These are phyloP conservation scores for Carex parvula DNA, from an alignment of 176 grass and related monocot genomes.

Conservation along the genomic window DNA sequence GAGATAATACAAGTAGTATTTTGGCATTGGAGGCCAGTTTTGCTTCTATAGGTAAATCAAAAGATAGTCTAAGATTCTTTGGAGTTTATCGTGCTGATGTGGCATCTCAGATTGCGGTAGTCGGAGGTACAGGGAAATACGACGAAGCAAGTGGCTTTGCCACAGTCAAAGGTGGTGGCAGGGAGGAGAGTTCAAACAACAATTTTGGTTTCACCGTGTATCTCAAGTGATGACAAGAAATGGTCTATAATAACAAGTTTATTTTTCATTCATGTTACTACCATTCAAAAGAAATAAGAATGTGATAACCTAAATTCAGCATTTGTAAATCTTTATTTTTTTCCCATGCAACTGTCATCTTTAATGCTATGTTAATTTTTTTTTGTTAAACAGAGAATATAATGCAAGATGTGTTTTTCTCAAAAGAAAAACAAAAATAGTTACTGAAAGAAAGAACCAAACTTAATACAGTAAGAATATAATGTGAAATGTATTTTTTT, in stretches of 20 bases:
- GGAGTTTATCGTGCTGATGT: constrained; percentile 29
- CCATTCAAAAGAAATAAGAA: neutral
- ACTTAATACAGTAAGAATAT: neutral
- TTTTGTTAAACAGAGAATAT: neutral
- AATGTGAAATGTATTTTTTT: neutral
- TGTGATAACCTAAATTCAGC: neutral
- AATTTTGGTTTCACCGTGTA: constrained; percentile 46
- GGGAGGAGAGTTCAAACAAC: constrained; percentile 10
- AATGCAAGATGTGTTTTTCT: neutral
- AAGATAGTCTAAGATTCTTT: constrained; percentile 68
- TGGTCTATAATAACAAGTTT: neutral
- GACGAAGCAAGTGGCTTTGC: constrained; percentile 43
- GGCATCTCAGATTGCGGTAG: constrained; percentile 51
- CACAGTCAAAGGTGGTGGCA: constrained; percentile 19
- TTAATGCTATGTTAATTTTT: neutral
- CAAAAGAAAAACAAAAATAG: neutral
- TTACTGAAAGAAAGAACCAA: constrained; percentile 8
- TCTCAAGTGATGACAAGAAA: constrained; percentile 37
- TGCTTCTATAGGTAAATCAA: neutral
- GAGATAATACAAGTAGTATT: constrained; percentile 37
- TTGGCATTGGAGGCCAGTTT: constrained; percentile 60
- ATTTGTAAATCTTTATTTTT: neutral
- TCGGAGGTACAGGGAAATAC: constrained; percentile 63
- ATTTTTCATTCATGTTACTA: neutral
- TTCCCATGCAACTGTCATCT: neutral